Conservation (phyloP, 306 rosid genomes). For the Vigna radiata region DNA sequence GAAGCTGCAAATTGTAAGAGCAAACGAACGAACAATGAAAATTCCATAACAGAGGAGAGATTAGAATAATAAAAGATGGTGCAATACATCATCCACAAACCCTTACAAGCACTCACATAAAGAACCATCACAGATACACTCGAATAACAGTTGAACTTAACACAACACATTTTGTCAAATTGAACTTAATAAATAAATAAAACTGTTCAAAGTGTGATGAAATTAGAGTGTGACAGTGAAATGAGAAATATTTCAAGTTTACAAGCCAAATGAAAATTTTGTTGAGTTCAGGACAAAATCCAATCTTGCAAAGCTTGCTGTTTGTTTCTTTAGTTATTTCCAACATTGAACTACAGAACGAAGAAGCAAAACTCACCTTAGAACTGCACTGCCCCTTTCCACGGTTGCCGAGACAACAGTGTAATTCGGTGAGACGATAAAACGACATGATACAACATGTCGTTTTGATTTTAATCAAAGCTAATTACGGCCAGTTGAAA, state of each 20-base stretch:
- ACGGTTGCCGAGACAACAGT: not conserved
- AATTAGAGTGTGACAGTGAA: not conserved
- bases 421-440: not conserved
- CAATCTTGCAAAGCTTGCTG: not conserved
- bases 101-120: conserved; percentile 16
- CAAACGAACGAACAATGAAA: conserved; percentile 17
- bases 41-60: not conserved
- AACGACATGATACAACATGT: not conserved
- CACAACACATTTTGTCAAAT: conserved; percentile 1
- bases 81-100: not conserved
- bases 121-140: not conserved
- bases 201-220: not conserved
- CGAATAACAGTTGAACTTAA: not conserved
- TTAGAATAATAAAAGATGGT: not conserved
- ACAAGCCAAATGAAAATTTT: conserved; percentile 1
- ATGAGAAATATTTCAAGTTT: not conserved
- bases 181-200: not conserved
- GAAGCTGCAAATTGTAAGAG: conserved; percentile 27
- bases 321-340: not conserved
- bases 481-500: too few relatives aligned
- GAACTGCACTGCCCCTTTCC: not conserved
- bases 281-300: not conserved
- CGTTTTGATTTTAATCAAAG: not conserved
- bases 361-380: conserved; percentile 22
- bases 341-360: conserved; percentile 5